Conservation (phyloP, 495 filamentous ascomycete genomes). For the Glarea lozoyensis region DNA sequence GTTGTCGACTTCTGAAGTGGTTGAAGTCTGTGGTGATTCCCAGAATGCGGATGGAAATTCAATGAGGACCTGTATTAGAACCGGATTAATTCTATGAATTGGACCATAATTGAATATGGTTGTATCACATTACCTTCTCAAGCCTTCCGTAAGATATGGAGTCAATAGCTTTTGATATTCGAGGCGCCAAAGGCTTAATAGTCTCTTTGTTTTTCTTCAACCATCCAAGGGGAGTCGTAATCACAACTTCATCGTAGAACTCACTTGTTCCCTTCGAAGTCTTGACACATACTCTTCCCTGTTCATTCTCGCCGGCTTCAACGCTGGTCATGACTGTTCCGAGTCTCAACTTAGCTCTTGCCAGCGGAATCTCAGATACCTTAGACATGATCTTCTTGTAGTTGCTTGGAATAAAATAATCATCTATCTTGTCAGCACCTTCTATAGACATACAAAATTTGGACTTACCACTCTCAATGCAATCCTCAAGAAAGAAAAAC, state of each 20-base stretch:
- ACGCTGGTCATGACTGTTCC: constrained; percentile 20
- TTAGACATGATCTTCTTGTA: constrained; percentile 65
- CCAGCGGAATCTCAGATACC: constrained; percentile 52
- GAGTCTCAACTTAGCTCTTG: constrained; percentile 54
- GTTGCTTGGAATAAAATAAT: constrained; percentile 77
- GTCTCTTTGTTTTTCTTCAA: constrained; percentile 63
- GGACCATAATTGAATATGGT: background rate
- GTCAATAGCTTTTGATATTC: constrained; percentile 62
- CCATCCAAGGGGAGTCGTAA: constrained; percentile 81
- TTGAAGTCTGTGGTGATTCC: constrained; percentile 21
- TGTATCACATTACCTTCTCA: constrained; percentile 55
- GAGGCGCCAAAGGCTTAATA: constrained; percentile 63
- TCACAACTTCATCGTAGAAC: constrained; percentile 74
- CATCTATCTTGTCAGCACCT: constrained; percentile 44
- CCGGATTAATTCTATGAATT: background rate
- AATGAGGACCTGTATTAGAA: constrained; percentile 59
- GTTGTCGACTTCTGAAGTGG: constrained; percentile 10
- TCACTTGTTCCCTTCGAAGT: constrained; percentile 41
- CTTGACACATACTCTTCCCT: constrained; percentile 39
- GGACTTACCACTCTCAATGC: constrained; percentile 66
- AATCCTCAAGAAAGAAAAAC: constrained; percentile 87
- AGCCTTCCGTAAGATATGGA: constrained; percentile 75
- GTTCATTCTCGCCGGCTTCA: constrained; percentile 26
- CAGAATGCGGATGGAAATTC: constrained; percentile 65
- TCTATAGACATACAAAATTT: background rate